Evolutionary conservation across 345 rosid species (phyloP), one percentile per base, ranked within the genome.

Genomic region (Hibiscus trionum): DNA sequence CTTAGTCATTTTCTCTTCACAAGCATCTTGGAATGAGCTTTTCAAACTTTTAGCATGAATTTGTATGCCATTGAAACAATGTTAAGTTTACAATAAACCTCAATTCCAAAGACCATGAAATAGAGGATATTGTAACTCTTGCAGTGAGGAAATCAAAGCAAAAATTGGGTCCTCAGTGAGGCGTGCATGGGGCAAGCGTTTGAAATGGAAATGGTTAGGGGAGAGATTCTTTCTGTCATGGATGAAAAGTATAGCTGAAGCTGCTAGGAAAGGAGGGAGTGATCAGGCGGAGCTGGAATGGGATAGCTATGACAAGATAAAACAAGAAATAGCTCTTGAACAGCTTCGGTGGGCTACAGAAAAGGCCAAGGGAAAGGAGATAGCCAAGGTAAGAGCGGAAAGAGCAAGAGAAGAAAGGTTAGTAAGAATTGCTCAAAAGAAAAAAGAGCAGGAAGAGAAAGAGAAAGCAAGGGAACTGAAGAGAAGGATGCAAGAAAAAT

Each of bases 81-180:
- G 31, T 21, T 49, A 33, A 55, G 59, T 50, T 55, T 75, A 19
- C 52, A 64, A 11, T 7, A 24, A 55, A 72, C 61, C 71, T 76
- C 52, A 42, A 12, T 35, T 55, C 21, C 52, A 19, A 70, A 59
- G 58, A 59, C 72, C 62, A 65, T 24, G 9, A 72, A 60, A 60
- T 75, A 26, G 47, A 61, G 42, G 76, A 5, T 16, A 39, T 24
- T 57, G 24, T 56, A 77, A 49, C 72, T 57, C 65, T 79, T 84
- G 83, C 87, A 91, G 98, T 80, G 90, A 83, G 55, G 82, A 80
- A 71, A 87, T 71, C 78, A 90, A 86, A 79, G 89, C 85, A 74
- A 91, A 77, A 84, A 91, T 93, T 73, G 75, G 90, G 16, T 83
- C 82, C 75, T 81, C 96, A 11, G 75, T 85, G 26, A 82, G 75